Conservation (phyloP, 2,329 filamentous ascomycete genomes). For the Fusarium sp. region DNA sequence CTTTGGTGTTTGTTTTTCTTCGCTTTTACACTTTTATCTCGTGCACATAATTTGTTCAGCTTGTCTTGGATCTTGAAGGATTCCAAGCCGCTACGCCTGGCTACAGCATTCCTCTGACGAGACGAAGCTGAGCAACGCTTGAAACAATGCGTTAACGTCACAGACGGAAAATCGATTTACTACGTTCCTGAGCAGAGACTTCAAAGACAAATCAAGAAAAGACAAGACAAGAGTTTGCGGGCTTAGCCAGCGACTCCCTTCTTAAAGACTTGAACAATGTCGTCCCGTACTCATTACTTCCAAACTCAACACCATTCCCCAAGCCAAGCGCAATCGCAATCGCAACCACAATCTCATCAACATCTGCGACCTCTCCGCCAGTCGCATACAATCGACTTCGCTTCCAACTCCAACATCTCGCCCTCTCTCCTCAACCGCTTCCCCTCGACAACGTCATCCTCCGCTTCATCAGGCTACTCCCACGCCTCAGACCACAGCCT, state of each 20-base stretch:
- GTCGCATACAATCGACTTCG: constrained; percentile 61
- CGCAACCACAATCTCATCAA: constrained; percentile 28
- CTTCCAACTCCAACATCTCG: constrained; percentile 52
- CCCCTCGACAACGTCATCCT: constrained; percentile 75
- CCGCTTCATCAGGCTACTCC: constrained; percentile 76
- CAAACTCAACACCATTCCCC: constrained; percentile 32
- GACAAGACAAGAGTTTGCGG: constrained; percentile 27
- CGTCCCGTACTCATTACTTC: constrained; percentile 64
- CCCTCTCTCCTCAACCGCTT: constrained; percentile 63
- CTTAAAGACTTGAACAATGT: constrained; percentile 55
- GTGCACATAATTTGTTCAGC: constrained; percentile 5
- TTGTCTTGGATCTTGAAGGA: constrained; percentile 37
- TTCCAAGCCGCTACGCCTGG: constrained; percentile 28
- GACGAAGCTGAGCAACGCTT: constrained; percentile 37
- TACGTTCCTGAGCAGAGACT: constrained; percentile 28
- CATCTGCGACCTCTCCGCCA: constrained; percentile 57
- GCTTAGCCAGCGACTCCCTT: constrained; percentile 33
- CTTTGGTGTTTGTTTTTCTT: constrained; percentile 19
- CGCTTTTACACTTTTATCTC: background rate
- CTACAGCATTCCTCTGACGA: constrained; percentile 32
- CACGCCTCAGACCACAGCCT: constrained; percentile 67
- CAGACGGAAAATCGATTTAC: constrained; percentile 32
- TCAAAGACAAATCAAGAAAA: constrained; percentile 7
- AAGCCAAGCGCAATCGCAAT: constrained; percentile 24
- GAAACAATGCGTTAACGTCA: constrained; percentile 48